Percentiles rank a stretch among this genome's conserved stretches.
Conservation (phyloP, 2,329 filamentous ascomycete genomes). For the Calonectria crousiana region DNA sequence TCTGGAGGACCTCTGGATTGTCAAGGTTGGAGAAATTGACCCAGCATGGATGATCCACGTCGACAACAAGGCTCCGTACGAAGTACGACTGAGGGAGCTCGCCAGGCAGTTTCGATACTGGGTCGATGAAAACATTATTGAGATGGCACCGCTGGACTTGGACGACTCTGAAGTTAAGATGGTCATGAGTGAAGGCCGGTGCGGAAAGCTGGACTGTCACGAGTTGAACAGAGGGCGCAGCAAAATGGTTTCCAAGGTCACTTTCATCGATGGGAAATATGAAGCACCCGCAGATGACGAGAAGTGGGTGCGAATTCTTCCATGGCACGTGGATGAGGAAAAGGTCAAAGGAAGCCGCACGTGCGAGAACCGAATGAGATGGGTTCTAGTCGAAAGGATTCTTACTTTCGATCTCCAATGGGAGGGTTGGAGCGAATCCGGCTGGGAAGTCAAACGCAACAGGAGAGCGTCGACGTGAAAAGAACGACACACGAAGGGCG, state of each 20-base stretch:
- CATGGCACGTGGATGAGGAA: conserved; percentile 47
- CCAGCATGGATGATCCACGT: conserved; percentile 51
- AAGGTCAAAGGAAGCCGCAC: conserved; percentile 42
- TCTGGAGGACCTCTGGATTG: conserved; percentile 53
- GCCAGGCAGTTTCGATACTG: conserved; percentile 55
- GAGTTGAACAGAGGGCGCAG: conserved; percentile 50
- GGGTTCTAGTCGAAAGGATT: conserved; percentile 53
- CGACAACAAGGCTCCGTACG: conserved; percentile 46
- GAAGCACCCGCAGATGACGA: conserved; percentile 37
- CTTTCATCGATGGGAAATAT: conserved; percentile 52
- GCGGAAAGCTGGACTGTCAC: conserved; percentile 50
- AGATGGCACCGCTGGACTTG: conserved; percentile 51
- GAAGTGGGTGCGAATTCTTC: conserved; percentile 49
- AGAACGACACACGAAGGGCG: not conserved
- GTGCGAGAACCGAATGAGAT: conserved; percentile 51
- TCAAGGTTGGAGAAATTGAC: conserved; percentile 55
- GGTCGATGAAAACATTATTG: conserved; percentile 53
- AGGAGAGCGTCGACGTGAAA: conserved; percentile 20
- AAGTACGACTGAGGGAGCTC: conserved; percentile 46
- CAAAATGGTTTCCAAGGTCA: conserved; percentile 54
- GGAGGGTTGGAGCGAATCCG: conserved; percentile 48
- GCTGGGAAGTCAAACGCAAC: conserved; percentile 38
- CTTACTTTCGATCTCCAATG: conserved; percentile 53
- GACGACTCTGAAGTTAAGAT: conserved; percentile 50
- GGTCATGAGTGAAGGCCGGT: conserved; percentile 51